phyloP scores from a whole-genome alignment of 305 asterid species.

The Fraxinus xanthoxyloides region DNA sequence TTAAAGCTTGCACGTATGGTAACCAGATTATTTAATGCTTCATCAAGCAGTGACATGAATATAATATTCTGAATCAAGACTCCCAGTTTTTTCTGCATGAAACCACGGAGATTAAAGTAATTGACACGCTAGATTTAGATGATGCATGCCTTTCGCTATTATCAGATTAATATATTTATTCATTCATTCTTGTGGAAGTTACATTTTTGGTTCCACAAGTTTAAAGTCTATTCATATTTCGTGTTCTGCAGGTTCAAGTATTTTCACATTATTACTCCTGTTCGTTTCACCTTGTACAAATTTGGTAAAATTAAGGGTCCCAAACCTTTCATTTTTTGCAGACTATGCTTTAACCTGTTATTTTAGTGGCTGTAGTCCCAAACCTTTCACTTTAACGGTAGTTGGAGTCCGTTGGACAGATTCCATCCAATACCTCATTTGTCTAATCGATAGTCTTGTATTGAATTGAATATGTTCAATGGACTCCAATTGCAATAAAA shows the following conservation, averaged over 20 bases:
- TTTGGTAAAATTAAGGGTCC: background rate
- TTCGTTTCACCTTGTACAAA: background rate
- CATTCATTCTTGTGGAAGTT: background rate
- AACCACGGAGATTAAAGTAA: conserved; percentile 24
- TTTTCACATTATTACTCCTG: background rate
- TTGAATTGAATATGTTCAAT: no score
- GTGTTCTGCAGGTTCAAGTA: background rate
- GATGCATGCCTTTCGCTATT: background rate
- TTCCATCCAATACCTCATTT: no score
- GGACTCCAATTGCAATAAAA: no score
- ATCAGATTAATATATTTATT: background rate
- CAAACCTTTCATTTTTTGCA: no score
- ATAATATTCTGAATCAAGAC: conserved; percentile 20
- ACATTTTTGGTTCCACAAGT: background rate
- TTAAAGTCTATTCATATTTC: background rate
- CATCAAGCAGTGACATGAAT: conserved; percentile 24
- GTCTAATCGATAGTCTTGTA: no score
- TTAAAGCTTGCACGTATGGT: conserved; percentile 51
- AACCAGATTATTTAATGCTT: conserved; percentile 32
- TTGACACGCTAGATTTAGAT: conserved; percentile 18
- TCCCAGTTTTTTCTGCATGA: conserved; percentile 31
- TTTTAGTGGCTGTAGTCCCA: no score
- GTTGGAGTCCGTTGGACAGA: no score
- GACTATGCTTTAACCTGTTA: no score
- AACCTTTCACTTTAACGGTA: no score